Conservation (phyloP, 495 filamentous ascomycete genomes). For the Beverwykella pulmonaria region DNA sequence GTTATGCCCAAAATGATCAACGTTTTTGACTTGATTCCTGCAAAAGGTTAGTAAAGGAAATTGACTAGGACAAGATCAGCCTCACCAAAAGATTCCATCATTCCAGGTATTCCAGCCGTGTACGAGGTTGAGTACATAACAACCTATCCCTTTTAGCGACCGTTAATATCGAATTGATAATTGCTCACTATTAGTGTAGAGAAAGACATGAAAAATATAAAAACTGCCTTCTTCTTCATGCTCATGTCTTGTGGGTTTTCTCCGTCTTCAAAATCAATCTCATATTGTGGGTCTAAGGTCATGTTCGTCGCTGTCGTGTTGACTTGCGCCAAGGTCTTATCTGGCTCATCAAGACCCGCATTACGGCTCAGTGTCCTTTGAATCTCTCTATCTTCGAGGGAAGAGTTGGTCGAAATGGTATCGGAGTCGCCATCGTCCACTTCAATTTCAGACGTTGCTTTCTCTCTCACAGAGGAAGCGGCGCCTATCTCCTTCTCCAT, state of each 20-base stretch:
- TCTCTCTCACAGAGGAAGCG: not conserved
- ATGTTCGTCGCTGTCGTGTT: constrained; percentile 51
- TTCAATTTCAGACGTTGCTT: not conserved
- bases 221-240: constrained; percentile 64
- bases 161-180: too few relatives aligned
- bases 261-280: constrained; percentile 73
- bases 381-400: constrained; percentile 4
- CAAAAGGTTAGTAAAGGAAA: too few relatives aligned
- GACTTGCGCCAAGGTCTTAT: constrained; percentile 17
- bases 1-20: constrained; percentile 76
- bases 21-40: constrained; percentile 51
- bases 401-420: constrained; percentile 17
- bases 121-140: constrained; percentile 88
- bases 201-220: constrained; percentile 67
- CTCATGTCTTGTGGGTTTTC: constrained; percentile 79
- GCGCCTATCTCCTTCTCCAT: constrained; percentile 15
- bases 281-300: constrained; percentile 67
- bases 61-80: too few relatives aligned
- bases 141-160: too few relatives aligned
- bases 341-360: constrained; percentile 27
- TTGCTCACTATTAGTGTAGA: constrained; percentile 71
- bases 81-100: constrained; percentile 65
- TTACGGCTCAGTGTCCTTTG: constrained; percentile 30
- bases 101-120: constrained; percentile 66
- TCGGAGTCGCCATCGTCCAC: constrained; percentile 10